Evolutionary conservation across 257 asterid genomes (phyloP).

Genomic region (Cynanchum wilfordii): DNA sequence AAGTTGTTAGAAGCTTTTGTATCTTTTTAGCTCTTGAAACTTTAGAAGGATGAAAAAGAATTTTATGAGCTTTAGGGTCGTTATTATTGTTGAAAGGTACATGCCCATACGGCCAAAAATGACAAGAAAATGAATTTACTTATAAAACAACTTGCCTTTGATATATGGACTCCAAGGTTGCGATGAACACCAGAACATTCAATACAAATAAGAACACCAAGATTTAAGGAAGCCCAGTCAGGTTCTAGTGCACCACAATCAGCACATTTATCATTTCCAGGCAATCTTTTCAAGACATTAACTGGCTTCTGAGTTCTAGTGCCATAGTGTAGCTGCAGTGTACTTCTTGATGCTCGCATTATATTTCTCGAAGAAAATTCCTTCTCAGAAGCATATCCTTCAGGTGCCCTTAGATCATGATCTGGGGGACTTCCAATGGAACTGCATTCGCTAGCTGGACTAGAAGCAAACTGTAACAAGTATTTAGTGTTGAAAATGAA

Average conservation of each 20-base stretch:
- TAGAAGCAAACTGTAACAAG: conserved; percentile 43
- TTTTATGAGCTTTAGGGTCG: background rate
- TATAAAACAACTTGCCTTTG: conserved; percentile 57
- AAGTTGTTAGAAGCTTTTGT: background rate
- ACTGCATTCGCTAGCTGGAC: conserved; percentile 97
- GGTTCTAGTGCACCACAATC: conserved; percentile 95
- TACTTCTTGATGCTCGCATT: conserved; percentile 59
- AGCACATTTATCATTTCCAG: conserved; percentile 91
- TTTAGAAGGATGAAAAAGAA: background rate
- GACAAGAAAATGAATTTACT: background rate
- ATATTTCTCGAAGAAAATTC: conserved; percentile 44
- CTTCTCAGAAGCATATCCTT: conserved; percentile 66
- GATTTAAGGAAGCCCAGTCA: conserved; percentile 95
- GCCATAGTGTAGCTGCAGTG: conserved; percentile 38
- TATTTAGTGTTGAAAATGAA: conserved; percentile 7
- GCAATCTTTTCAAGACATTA: conserved; percentile 58
- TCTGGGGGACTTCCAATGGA: conserved; percentile 83
- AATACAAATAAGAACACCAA: conserved; percentile 79
- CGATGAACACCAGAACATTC: conserved; percentile 95
- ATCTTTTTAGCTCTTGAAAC: background rate
- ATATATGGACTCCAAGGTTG: conserved; percentile 87
- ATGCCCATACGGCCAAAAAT: background rate
- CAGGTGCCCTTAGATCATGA: conserved; percentile 73
- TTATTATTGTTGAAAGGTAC: background rate
- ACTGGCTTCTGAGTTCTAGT: conserved; percentile 51